Evolutionary conservation across 1,284 basidiomycete genomes (phyloP).

Genomic region (Sporisorium reilianum): DNA sequence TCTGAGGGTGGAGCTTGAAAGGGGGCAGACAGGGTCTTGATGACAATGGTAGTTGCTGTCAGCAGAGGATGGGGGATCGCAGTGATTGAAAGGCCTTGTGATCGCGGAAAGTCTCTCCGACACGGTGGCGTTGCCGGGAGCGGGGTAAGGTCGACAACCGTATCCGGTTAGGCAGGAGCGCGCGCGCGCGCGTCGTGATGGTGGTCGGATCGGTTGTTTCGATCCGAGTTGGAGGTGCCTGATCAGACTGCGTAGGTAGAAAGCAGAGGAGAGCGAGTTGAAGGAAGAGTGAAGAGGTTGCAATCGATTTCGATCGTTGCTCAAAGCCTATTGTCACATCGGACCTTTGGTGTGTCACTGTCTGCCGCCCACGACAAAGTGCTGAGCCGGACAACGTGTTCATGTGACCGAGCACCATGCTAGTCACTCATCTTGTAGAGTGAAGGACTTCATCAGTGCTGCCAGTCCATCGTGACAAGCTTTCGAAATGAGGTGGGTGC

Average conservation of each 20-base stretch:
- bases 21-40: background rate
- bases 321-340: slow-evolving; percentile 9
- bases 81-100: background rate
- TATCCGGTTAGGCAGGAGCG: background rate
- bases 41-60: background rate
- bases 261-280: background rate
- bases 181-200: background rate
- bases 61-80: background rate
- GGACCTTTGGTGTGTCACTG: slow-evolving; percentile 1
- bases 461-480: background rate
- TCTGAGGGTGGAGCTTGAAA: background rate
- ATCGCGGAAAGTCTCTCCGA: background rate
- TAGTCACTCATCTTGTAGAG: background rate
- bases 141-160: background rate
- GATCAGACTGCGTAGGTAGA: background rate
- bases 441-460: background rate
- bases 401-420: slow-evolving; percentile 1
- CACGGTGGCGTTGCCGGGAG: background rate
- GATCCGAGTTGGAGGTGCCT: background rate
- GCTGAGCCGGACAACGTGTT: background rate
- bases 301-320: slow-evolving; percentile 5
- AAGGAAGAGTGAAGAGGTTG: background rate
- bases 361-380: background rate
- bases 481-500: slow-evolving; percentile 2
- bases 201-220: slow-evolving; percentile 5